Evolutionary conservation across 1,139 yeast species (phyloP), one percentile per base, ranked within the genome.

Genomic region (Sugiyamaella grinbergsii): DNA sequence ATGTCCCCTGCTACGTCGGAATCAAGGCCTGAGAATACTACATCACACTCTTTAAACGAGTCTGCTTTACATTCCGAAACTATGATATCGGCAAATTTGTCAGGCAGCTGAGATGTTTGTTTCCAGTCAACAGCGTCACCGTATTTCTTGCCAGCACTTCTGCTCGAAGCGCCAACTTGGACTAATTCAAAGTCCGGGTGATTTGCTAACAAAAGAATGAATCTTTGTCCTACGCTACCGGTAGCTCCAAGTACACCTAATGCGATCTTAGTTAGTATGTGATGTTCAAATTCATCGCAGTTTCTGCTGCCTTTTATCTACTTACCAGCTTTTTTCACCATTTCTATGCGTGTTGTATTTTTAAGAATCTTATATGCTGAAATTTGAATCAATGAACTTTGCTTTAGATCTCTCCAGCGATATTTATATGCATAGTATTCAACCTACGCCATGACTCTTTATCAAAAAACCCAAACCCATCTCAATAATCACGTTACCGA

Each of bases 181-280:
- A 81, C 78, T 51, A 93, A 72, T 68, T 88, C 90, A 64, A 94
- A 90, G 56, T 89, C 89, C 29, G 98, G 98, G 67, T 93, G 98
- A 56, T 86, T 74, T 1, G 91, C 80, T 58, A 93, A 77, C 50
- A 93, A 77, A 51, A 91, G 76, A 58, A 93, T 91, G 68, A 93
- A 93, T 63, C 98, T 80, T 72, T 93, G 99, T 50, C 99, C 99
- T 42, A 93, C 99, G 38, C 96, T 85, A 47, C 98, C 98, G 19
- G 98, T 91, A 61, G 98, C 98, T 49, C 98, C 98, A 58, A 93
- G 77, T 62, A 93, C 96, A 73, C 98, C 98, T 31, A 29, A n/a
- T n/a, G n/a, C n/a, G n/a, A 64, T 13, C 24, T 16, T 11, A 4
- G 44, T 26, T 24, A 39, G 43, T n/a, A 11, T 18, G 5, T 7